Evolutionary conservation across 2,329 filamentous ascomycete species (phyloP).

Genomic region (Penicillium sp.): DNA sequence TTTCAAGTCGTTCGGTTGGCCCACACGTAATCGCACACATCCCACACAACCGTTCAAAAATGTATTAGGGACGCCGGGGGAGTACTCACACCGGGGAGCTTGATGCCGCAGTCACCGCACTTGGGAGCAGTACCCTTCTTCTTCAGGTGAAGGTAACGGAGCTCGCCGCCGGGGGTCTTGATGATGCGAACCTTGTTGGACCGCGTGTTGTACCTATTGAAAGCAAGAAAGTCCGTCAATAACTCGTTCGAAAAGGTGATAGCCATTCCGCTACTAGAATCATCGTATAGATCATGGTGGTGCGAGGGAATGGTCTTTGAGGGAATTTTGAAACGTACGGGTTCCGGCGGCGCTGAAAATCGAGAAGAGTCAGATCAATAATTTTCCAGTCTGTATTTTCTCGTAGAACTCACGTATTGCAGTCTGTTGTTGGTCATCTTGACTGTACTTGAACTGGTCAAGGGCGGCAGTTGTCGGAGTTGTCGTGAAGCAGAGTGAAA

Average conservation of each 20-base stretch:
- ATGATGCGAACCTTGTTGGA: constrained; percentile 95
- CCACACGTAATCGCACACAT: constrained; percentile 19
- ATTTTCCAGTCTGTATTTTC: constrained; percentile 1
- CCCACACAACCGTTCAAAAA: constrained; percentile 17
- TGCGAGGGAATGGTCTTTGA: constrained; percentile 17
- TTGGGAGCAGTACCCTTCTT: constrained; percentile 98
- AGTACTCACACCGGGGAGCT: constrained; percentile 92
- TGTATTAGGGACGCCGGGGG: constrained; percentile 19
- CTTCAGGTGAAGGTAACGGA: constrained; percentile 98
- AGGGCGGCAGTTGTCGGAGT: constrained; percentile 47
- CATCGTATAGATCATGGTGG: constrained; percentile 24
- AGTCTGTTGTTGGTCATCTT: constrained; percentile 56
- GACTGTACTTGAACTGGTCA: constrained; percentile 48
- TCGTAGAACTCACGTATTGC: constrained; percentile 46
- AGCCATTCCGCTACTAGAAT: constrained; percentile 6
- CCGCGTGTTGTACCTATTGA: constrained; percentile 87
- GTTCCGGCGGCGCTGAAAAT: constrained; percentile 69
- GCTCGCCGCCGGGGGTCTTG: constrained; percentile 94
- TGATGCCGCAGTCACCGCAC: constrained; percentile 98
- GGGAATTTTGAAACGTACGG: constrained; percentile 59
- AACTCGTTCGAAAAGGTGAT: constrained; percentile 19
- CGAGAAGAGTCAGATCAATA: constrained; percentile 31
- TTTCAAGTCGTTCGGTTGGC: constrained; percentile 13
- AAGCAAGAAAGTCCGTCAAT: constrained; percentile 35
- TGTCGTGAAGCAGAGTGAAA: constrained; percentile 40